These are phyloP conservation scores for Trichomonas vaginalis DNA, from an alignment of 208 protist genomes.

Conservation along the genomic window DNA sequence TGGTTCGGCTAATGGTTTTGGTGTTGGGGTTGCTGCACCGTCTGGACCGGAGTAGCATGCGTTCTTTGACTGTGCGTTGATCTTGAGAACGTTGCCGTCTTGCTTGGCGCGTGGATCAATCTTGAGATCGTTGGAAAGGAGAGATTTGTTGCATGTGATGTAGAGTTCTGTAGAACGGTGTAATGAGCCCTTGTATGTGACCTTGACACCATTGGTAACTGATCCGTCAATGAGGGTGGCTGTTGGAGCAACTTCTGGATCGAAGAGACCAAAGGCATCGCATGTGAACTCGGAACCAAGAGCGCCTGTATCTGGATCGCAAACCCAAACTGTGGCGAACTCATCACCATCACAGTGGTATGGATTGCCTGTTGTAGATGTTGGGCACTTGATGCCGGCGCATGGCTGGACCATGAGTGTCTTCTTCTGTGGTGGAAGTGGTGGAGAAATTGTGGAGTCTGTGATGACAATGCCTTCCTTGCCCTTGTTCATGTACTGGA, in stretches of 20 bases:
- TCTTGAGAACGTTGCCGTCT: neutral
- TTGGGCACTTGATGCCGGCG: neutral
- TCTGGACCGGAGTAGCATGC: neutral
- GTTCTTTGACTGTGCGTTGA: neutral
- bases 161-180: neutral
- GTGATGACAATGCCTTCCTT: neutral
- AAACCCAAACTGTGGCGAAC: neutral
- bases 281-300: neutral
- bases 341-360: neutral
- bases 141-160: neutral
- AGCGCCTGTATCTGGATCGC: neutral
- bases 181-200: neutral
- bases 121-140: too few relatives aligned
- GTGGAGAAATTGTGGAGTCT: too few relatives aligned
- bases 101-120: neutral
- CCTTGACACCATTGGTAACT: neutral
- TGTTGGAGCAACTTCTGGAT: neutral
- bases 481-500: neutral
- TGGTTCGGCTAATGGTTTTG: neutral
- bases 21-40: neutral
- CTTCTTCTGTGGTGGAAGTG: too few relatives aligned
- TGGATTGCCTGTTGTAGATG: too few relatives aligned
- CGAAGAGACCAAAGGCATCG: neutral
- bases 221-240: neutral
- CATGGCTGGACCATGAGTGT: neutral